Base-by-base conservation (phyloP, 2,329 filamentous ascomycete genomes). In the Colletotrichum sp. region DNA sequence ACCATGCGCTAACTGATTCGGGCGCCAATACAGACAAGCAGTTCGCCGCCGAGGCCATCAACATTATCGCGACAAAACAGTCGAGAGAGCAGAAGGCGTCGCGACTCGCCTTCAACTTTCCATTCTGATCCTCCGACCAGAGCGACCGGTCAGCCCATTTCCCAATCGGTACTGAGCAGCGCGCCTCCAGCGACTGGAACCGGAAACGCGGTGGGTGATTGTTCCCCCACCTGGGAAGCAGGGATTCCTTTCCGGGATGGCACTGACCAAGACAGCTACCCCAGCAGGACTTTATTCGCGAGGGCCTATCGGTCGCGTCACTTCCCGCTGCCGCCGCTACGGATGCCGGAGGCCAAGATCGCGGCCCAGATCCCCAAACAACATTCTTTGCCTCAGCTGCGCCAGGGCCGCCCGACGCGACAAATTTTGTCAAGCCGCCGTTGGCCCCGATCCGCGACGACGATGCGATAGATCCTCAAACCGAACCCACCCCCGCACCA, bases 221-320 rank as follows among this genome's bases (percentile, higher is more conserved):
- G 15, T 15, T 24, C 67, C 72, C 65, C 71, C 62, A 62, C 71
- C 18, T 22, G 16, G 16, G 7, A 3, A 2, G 8, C 73, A 73
- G 71, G 73, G 69, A 59, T 75, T 18, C 34, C 22, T 24, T 24
- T 9, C 72, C 28, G 52, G 75, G 75, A 75, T 76, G 75, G 75
- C 75, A 76, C 75, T 76, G 75, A 76, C 72, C 65, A 26, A 13
- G 59, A 22, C 22, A 75, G 70, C 48, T 76, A 76, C 70, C 74
- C 74, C 74, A 32, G 71, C 70, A 68, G 48, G 26, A 68, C 63
- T 59, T n/a, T 10, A 36, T 68, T 69, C 74, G 48, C 74, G 63
- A 74, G 48, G 60, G 39, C 28, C 74, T 36, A 36, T 69, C 36
- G 28, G 57, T 62, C 28, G 71, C 74, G 60, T 36, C 36, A 62